Base-by-base conservation (phyloP, 345 rosid genomes). In the Rhizophora mangle region DNA sequence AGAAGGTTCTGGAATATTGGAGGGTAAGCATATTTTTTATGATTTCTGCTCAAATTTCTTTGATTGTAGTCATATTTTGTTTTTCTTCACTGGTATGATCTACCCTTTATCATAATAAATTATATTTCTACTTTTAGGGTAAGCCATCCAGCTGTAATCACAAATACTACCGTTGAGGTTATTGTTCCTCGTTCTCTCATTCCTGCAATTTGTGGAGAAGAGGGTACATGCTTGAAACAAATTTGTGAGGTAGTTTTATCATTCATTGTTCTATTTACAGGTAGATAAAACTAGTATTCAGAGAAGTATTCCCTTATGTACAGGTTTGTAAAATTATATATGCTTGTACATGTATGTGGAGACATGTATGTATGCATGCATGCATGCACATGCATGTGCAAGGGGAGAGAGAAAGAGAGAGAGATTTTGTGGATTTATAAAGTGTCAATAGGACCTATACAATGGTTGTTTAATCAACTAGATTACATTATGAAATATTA, bases 111-210 rank as follows among this genome's bases (percentile, higher is more conserved):
- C 19, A 52, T 47, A 34, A 22, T 64, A 19, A 13, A 43, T 22
- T 34, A 11, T 60, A 19, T 34, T 6, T 72, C 29, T 69, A 29
- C 54, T 11, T 77, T 61, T 65, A 78, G 85, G 62, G 74, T 71
- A 77, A 85, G 67, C 73, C 87, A 85, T 72, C 80, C 87, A 6
- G 83, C 93, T 63, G 76, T 88, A 61, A 85, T 88, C 68, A 88
- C 96, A 53, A 90, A 73, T 75, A 86, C 89, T 15, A 88, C 91
- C 11, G 64, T 88, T 71, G 93, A 90, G 79, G 96, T 90, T 60
- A 82, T 86, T 72, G 91, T 90, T 73, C 96, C 96, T 60, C 82
- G 87, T 62, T 75, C 93, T 30, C 67, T 86, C 70, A 86, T 90
- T 43, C 93, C 93, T 24, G 34, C 73, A 60, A 86, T 90, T 68